Percentiles rank a stretch among this genome's conserved stretches.
Conservation (phyloP, 2,329 filamentous ascomycete genomes). For the Pyrenochaeta sp. region DNA sequence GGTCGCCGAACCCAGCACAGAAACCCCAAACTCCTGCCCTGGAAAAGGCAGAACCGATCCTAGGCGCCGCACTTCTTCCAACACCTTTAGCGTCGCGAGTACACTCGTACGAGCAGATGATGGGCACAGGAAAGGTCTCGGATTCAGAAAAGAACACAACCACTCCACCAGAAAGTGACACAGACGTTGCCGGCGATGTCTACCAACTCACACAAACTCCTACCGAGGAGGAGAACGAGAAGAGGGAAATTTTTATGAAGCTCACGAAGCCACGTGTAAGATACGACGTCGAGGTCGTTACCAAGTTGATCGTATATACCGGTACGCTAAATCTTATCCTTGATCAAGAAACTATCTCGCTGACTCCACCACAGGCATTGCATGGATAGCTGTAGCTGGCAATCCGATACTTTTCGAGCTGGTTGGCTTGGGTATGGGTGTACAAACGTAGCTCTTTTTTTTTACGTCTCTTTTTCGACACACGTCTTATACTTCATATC, state of each 20-base stretch:
- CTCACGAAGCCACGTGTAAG: constrained; percentile 87
- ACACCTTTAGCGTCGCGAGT: constrained; percentile 59
- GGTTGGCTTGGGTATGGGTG: constrained; percentile 57
- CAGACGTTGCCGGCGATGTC: constrained; percentile 41
- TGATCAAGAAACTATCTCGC: background rate
- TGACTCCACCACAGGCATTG: constrained; percentile 71
- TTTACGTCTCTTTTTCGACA: background rate
- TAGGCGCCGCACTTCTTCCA: constrained; percentile 56
- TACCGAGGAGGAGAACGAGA: constrained; percentile 48
- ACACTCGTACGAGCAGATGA: constrained; percentile 75
- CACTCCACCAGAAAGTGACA: constrained; percentile 41
- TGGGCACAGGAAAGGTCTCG: constrained; percentile 69
- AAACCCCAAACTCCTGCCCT: constrained; percentile 40
- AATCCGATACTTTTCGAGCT: constrained; percentile 77
- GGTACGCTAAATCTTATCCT: constrained; percentile 63
- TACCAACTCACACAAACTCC: constrained; percentile 25
- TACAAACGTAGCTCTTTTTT: constrained; percentile 9
- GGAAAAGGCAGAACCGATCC: constrained; percentile 42
- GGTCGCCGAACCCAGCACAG: constrained; percentile 22
- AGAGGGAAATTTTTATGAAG: constrained; percentile 78
- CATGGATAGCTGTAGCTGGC: constrained; percentile 79
- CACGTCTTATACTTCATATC: background rate
- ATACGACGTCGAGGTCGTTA: constrained; percentile 99
- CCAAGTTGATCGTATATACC: constrained; percentile 92
- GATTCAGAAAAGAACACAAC: constrained; percentile 8